Evolutionary conservation across 2,329 filamentous ascomycete species (phyloP).

Genomic region (Colletotrichum cuscutae): DNA sequence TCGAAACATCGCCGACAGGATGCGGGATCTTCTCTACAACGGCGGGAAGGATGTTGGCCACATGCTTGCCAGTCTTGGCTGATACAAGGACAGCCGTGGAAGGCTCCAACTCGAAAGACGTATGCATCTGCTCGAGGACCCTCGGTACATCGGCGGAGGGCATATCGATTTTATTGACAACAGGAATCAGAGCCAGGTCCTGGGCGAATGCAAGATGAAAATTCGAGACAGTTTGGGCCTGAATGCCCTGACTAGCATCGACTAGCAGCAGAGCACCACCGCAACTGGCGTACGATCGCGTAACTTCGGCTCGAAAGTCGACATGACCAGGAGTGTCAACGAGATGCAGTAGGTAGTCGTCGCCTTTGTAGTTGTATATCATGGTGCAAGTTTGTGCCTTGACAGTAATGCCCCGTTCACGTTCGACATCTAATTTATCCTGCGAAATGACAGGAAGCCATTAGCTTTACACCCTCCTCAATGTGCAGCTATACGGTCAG

Average conservation of each 20-base stretch:
- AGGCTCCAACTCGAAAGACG: constrained; percentile 87
- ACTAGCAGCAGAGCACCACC: constrained; percentile 92
- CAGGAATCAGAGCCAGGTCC: constrained; percentile 85
- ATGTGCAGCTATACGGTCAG: neutral
- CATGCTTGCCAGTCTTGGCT: constrained; percentile 93
- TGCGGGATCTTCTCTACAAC: constrained; percentile 88
- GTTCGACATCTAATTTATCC: constrained; percentile 96
- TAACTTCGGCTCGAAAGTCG: constrained; percentile 96
- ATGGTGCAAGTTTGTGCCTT: constrained; percentile 99
- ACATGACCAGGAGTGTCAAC: constrained; percentile 98
- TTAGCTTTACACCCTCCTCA: constrained; percentile 3
- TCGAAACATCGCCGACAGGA: constrained; percentile 77
- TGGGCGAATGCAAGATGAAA: constrained; percentile 98
- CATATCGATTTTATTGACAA: constrained; percentile 97
- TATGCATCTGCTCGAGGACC: constrained; percentile 86
- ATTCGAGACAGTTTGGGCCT: constrained; percentile 98
- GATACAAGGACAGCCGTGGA: constrained; percentile 79
- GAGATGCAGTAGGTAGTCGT: constrained; percentile 93
- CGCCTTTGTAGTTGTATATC: constrained; percentile 87
- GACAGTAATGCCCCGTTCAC: constrained; percentile 92
- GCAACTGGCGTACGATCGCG: constrained; percentile 94
- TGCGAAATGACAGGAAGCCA: constrained; percentile 34
- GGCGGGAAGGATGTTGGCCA: constrained; percentile 82
- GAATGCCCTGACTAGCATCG: constrained; percentile 95
- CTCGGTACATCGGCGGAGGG: constrained; percentile 87